Percentiles rank a stretch among this genome's conserved stretches.
These are phyloP conservation scores for Helicostylum pulchrum DNA, from an alignment of 192 early-diverging fungal species.

Conservation along the genomic window DNA sequence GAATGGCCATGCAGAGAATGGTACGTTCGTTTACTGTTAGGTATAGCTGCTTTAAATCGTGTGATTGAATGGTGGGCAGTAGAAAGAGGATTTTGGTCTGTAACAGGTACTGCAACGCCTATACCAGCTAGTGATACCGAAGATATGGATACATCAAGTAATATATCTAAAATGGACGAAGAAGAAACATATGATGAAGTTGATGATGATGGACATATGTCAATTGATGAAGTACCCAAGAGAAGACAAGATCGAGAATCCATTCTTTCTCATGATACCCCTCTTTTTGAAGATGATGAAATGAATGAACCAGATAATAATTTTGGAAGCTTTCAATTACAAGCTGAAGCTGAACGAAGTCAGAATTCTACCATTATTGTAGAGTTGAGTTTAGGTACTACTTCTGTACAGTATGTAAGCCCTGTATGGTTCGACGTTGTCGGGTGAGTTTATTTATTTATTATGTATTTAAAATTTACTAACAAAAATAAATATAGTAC, in stretches of 20 bases:
- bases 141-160: constrained; percentile 8
- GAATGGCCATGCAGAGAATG: constrained; percentile 61
- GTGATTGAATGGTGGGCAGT: constrained; percentile 80
- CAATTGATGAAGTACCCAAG: background rate
- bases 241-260: too few species aligned
- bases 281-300: background rate
- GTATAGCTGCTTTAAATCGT: constrained; percentile 73
- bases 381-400: constrained; percentile 63
- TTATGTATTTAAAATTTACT: background rate
- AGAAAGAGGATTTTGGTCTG: constrained; percentile 65
- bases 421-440: constrained; percentile 69
- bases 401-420: constrained; percentile 62
- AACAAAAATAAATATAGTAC: constrained; percentile 30
- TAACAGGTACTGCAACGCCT: background rate
- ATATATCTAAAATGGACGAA: constrained; percentile 12
- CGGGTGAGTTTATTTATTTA: constrained; percentile 49
- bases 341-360: constrained; percentile 58
- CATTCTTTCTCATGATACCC: too few species aligned
- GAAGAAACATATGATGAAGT: background rate
- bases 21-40: constrained; percentile 69
- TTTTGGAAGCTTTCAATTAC: constrained; percentile 45
- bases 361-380: constrained; percentile 74
- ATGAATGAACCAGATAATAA: constrained; percentile 6
- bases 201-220: constrained; percentile 3
- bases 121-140: constrained; percentile 10